Evolutionary conservation across 2,329 filamentous ascomycete genomes (phyloP).

Genomic region (Ampelomyces quisqualis): DNA sequence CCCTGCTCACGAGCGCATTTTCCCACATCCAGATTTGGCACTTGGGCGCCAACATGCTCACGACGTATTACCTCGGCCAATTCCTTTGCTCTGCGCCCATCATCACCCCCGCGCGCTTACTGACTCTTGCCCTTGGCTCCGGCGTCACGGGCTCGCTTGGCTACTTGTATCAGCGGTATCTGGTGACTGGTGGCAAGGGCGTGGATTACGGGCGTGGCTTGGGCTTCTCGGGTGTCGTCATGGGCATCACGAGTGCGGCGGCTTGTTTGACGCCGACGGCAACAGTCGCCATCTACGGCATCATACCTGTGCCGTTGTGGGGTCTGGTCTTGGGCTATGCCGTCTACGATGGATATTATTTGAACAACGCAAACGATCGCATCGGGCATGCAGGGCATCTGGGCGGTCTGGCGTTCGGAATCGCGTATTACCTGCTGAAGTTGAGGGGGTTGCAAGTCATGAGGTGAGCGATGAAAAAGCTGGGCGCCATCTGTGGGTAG

Average conservation of each 20-base stretch:
- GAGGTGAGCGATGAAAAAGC: not conserved
- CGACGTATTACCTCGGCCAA: conserved; percentile 42
- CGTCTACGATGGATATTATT: conserved; percentile 42
- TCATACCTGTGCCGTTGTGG: conserved; percentile 47
- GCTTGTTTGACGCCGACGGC: conserved; percentile 43
- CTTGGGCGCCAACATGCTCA: conserved; percentile 47
- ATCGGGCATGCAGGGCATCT: conserved; percentile 50
- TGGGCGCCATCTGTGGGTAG: too few species aligned
- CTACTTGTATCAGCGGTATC: conserved; percentile 17
- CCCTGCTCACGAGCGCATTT: conserved; percentile 45
- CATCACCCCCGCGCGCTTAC: conserved; percentile 28
- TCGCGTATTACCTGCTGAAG: conserved; percentile 30
- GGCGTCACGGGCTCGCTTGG: conserved; percentile 26
- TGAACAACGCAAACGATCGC: conserved; percentile 31
- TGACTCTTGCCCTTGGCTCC: conserved; percentile 35
- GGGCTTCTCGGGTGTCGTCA: conserved; percentile 46
- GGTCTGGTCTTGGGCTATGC: conserved; percentile 39
- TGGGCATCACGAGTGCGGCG: conserved; percentile 44
- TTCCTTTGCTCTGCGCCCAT: conserved; percentile 35
- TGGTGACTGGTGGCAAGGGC: conserved; percentile 3
- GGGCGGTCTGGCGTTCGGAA: conserved; percentile 47
- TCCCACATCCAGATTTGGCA: conserved; percentile 43
- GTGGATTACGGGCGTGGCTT: conserved; percentile 14
- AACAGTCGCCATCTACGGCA: conserved; percentile 39
- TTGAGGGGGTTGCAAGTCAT: conserved; percentile 19